Conservation (phyloP, 208 protist genomes). For the Trichomonas tenax region DNA sequence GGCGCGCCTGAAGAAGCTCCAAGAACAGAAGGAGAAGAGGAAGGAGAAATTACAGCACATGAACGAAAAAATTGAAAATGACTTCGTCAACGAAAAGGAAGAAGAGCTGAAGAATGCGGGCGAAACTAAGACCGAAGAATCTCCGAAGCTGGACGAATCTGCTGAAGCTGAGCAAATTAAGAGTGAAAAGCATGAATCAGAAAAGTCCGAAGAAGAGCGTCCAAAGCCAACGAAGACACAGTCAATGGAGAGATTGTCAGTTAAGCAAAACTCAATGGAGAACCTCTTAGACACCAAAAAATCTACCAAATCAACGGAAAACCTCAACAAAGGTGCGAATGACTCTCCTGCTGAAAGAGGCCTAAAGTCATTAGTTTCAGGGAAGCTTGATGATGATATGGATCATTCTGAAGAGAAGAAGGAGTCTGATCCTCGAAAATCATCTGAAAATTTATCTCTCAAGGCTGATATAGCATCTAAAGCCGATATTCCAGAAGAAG, state of each 20-base stretch:
- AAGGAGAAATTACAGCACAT: not conserved
- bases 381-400: no score
- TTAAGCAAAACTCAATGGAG: not conserved
- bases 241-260: not conserved
- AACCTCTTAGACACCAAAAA: not conserved
- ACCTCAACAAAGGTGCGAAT: not conserved
- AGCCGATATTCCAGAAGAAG: not conserved
- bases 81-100: not conserved
- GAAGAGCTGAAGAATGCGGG: no score
- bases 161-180: no score
- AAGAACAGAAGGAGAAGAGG: not conserved
- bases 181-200: not conserved
- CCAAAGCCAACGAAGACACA: not conserved
- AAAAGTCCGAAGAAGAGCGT: not conserved
- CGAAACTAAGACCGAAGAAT: no score
- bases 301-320: not conserved
- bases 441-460: not conserved
- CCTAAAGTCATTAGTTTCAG: no score
- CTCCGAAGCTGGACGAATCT: no score
- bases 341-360: no score
- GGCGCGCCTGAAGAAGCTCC: not conserved
- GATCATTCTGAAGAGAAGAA: not conserved
- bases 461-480: not conserved
- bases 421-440: not conserved
- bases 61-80: not conserved